phyloP scores from a whole-genome alignment of 164 flowering plant genomes.

The Brasenia schreberi region DNA sequence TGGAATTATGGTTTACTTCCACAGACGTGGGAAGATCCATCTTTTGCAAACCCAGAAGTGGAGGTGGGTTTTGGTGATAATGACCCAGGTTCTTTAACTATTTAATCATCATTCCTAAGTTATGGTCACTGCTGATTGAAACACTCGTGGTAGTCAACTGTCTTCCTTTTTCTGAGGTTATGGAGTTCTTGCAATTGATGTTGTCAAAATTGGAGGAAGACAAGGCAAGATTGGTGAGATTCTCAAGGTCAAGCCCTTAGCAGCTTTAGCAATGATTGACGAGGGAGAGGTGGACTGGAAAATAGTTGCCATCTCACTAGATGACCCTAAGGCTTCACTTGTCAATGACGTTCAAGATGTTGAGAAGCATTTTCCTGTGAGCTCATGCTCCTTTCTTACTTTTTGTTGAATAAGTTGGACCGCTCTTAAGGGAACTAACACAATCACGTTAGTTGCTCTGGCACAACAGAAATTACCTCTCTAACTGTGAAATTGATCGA shows the following conservation, averaged over 20 bases:
- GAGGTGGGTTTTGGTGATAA: slow-evolving; percentile 94
- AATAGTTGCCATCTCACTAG: slow-evolving; percentile 91
- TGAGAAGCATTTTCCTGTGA: slow-evolving; percentile 94
- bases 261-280: slow-evolving; percentile 95
- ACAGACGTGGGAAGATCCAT: slow-evolving; percentile 99
- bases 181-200: slow-evolving; percentile 56
- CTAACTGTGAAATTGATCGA: too few relatives aligned
- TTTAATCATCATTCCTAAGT: not conserved
- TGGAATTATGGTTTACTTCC: slow-evolving; percentile 99
- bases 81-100: slow-evolving; percentile 36
- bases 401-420: too few relatives aligned
- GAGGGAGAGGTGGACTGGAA: slow-evolving; percentile 99
- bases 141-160: not conserved
- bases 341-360: slow-evolving; percentile 87
- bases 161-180: not conserved
- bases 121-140: not conserved
- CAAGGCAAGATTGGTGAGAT: slow-evolving; percentile 66
- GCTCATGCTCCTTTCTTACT: not conserved
- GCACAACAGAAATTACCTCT: too few relatives aligned
- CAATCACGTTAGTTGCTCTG: too few relatives aligned
- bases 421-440: too few relatives aligned
- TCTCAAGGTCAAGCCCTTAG: slow-evolving; percentile 81
- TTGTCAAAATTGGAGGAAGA: slow-evolving; percentile 89
- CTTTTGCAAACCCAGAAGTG: slow-evolving; percentile 67
- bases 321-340: slow-evolving; percentile 85